Evolutionary conservation across 306 rosid species (phyloP).

Genomic region (Malus asiatica): DNA sequence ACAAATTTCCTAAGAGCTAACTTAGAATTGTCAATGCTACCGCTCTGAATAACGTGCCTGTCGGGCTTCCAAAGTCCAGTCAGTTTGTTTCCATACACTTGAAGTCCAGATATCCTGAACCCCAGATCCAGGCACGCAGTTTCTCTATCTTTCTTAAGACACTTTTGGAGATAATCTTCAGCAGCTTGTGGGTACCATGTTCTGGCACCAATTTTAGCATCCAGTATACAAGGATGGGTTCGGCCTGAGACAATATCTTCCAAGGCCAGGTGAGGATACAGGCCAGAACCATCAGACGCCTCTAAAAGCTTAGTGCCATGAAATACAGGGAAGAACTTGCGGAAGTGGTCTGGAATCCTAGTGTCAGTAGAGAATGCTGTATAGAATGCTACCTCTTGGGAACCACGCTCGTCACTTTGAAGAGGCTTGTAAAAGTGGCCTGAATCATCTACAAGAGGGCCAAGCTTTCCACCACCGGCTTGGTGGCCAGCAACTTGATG

Average conservation of each 20-base stretch:
- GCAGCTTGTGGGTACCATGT: constrained; percentile 68
- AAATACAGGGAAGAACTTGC: constrained; percentile 50
- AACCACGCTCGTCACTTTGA: constrained; percentile 50
- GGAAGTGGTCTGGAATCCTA: constrained; percentile 29
- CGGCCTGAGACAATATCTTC: constrained; percentile 30
- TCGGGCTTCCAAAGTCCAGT: constrained; percentile 52
- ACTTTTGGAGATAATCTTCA: constrained; percentile 48
- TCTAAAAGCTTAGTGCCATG: constrained; percentile 39
- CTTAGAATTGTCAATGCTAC: constrained; percentile 21
- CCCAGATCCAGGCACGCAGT: constrained; percentile 41
- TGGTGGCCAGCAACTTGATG: constrained; percentile 91
- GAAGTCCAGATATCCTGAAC: constrained; percentile 72
- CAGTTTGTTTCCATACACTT: constrained; percentile 24
- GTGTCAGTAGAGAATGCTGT: constrained; percentile 22
- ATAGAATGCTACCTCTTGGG: constrained; percentile 50
- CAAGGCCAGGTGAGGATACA: constrained; percentile 54
- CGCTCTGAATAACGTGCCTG: constrained; percentile 18
- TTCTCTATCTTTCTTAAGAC: constrained; percentile 45
- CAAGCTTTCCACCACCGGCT: constrained; percentile 46
- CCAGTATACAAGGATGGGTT: constrained; percentile 42
- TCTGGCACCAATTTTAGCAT: constrained; percentile 75
- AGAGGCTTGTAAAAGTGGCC: constrained; percentile 87
- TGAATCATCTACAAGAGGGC: constrained; percentile 68
- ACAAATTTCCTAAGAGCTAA: constrained; percentile 48
- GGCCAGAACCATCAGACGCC: constrained; percentile 77